Base-by-base conservation (phyloP, 1,139 yeast genomes). In the Protomyces lactucae-debilis region DNA sequence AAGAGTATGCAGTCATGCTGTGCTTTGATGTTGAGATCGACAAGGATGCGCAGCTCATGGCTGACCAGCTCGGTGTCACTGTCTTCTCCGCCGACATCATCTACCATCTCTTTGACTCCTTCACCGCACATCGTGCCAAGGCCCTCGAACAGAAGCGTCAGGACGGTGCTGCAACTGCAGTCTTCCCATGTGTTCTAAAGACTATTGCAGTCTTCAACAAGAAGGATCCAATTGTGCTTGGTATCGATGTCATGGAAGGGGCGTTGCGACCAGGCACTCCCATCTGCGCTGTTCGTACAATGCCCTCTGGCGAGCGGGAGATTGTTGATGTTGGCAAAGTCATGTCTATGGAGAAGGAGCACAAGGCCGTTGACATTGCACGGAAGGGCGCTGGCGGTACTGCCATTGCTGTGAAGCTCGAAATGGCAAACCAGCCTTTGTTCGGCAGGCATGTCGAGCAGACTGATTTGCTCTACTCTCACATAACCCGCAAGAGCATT, bases 391-490 rank as follows among this genome's bases (percentile, higher is more conserved):
- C 89, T 77, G 88, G 98, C 21, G 84, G 89, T 70, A 97, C 96
- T 39, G 99, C 99, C 83, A 98, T 93, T 69, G 99, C 99, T 68
- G 88, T 93, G 87, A 87, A 99, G 82, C 82, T 93, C 74, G 99
- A 93, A 67, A 86, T 91, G 71, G 85, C 95, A 35, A 82, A 91
- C 64, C 96, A 91, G 78, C 98, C 99, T 66, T 86, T 90, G 18
- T 93, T 98, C 98, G 99, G 99, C 68, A 90, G 99, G 81, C 99
- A 93, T 75, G 95, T 93, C 72, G 97, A 91, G 75, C 99, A 93
- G 77, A 81, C 83, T 69, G 99, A 93, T 76, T 82, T 84, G 65
- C 81, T 93, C 74, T 93, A 91, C 78, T 93, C 99, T 12, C 82
- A 88, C 78, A 83, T 93, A 70, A 76, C 95, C 32, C 85, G 99